Evolutionary conservation across 345 rosid species (phyloP), one percentile per base, ranked within the genome.

Genomic region (Sonneratia caseolaris): DNA sequence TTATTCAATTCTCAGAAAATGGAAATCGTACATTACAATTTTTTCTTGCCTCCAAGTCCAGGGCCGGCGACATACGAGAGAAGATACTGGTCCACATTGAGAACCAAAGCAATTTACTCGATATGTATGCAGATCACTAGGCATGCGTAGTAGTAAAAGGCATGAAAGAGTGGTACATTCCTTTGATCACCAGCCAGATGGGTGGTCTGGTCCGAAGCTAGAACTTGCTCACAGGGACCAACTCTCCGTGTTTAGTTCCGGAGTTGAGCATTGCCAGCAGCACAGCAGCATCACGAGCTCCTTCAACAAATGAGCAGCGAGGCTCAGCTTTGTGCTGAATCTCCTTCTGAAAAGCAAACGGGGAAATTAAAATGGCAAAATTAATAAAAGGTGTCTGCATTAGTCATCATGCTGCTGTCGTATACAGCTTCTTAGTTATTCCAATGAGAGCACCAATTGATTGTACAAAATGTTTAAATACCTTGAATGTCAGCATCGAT

Each of bases 261-360:
- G 99, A 94, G 77, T 91, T 97, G 18, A 94, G 96, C 99, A 91
- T 91, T 48, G 98, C 97, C 43, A 88, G 96, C 7, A 94, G 80
- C 70, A 91, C 83, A 57, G 97, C 96, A 67, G 90, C 86, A 40
- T 94, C 98, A 79, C 95, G 85, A 66, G 97, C 97, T 68, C 98
- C 97, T 89, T 94, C 97, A 37, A 82, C 38, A 59, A 77, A 91
- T 27, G 95, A 88, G 76, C 84, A 77, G 62, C 96, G 95, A 16
- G 89, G 83, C 67, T 91, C 98, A 59, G 82, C 79, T 74, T 82
- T 82, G 38, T 82, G 81, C 68, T 40, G 75, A 19, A 76, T 79
- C 55, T 76, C 88, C 82, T 80, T 82, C 89, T 88, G 91, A 77
- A 71, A 45, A 61, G 4, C 8, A 61, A 12, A 27, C 12, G 27